Evolutionary conservation across 2,329 filamentous ascomycete species (phyloP).

Genomic region (Tolypocladium nubicola): DNA sequence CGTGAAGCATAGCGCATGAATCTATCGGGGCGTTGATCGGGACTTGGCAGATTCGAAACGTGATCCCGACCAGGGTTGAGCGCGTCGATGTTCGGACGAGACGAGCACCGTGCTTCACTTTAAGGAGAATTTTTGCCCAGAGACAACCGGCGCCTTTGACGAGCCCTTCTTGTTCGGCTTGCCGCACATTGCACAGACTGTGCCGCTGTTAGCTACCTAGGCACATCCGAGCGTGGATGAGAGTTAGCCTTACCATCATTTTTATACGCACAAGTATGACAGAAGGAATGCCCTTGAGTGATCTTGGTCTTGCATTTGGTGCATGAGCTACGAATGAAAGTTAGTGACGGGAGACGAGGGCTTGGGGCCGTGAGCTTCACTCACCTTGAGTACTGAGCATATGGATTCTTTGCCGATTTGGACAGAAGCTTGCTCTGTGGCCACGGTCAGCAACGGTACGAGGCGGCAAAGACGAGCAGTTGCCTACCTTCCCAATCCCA

Average conservation of each 20-base stretch:
- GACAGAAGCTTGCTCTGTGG: slow-evolving; percentile 52
- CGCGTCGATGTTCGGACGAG: neutral
- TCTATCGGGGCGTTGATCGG: neutral
- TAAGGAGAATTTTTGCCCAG: slow-evolving; percentile 51
- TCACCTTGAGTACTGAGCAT: slow-evolving; percentile 44
- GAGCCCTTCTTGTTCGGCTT: slow-evolving; percentile 44
- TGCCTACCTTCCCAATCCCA: slow-evolving; percentile 46
- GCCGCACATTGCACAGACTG: slow-evolving; percentile 54
- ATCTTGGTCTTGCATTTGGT: slow-evolving; percentile 52
- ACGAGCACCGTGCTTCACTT: slow-evolving; percentile 30
- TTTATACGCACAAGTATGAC: slow-evolving; percentile 53
- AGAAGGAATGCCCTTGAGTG: slow-evolving; percentile 49
- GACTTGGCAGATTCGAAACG: neutral
- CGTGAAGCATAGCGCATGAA: no score
- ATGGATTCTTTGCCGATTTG: slow-evolving; percentile 55
- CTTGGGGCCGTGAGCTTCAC: neutral
- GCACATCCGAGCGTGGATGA: neutral
- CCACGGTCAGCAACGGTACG: neutral
- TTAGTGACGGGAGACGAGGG: neutral
- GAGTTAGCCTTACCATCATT: slow-evolving; percentile 37
- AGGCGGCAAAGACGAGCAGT: neutral
- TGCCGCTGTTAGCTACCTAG: slow-evolving; percentile 5
- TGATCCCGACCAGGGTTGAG: neutral
- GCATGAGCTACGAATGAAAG: slow-evolving; percentile 33
- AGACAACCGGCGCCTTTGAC: slow-evolving; percentile 39